Conservation (phyloP, 371 early-diverging fungal genomes). For the Mortierella sp. region DNA sequence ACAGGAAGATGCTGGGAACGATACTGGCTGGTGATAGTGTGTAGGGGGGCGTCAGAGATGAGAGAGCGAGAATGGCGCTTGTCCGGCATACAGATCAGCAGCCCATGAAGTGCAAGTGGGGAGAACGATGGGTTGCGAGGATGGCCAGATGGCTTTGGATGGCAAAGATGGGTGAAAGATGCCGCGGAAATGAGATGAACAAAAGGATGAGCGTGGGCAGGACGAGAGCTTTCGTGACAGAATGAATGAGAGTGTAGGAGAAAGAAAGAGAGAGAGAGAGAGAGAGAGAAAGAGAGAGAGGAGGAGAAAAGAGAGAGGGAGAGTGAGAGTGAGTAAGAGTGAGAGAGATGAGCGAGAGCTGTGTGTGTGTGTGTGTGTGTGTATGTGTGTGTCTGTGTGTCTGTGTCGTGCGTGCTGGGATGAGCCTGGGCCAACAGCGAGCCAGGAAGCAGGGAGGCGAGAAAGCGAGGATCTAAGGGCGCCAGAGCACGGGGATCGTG, state of each 20-base stretch:
- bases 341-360: not conserved
- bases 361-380: too few species aligned
- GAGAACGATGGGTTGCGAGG: not conserved
- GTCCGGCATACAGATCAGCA: too few species aligned
- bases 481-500: too few species aligned
- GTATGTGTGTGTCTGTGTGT: too few species aligned
- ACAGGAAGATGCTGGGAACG: too few species aligned
- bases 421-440: too few species aligned
- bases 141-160: not conserved
- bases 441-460: too few species aligned
- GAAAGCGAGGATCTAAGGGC: too few species aligned
- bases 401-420: too few species aligned
- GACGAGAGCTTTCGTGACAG: slow-evolving; percentile 2
- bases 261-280: not conserved
- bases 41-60: too few species aligned
- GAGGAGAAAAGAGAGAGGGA: not conserved
- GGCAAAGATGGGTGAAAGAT: not conserved
- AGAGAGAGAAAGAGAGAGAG: not conserved
- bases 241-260: not conserved
- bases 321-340: not conserved
- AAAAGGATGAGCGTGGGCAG: not conserved
- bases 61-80: too few species aligned
- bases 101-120: not conserved
- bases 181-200: not conserved
- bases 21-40: too few species aligned